Evolutionary conservation across 2,329 filamentous ascomycete species (phyloP).

Genomic region (Ilyonectria mors-panacis): DNA sequence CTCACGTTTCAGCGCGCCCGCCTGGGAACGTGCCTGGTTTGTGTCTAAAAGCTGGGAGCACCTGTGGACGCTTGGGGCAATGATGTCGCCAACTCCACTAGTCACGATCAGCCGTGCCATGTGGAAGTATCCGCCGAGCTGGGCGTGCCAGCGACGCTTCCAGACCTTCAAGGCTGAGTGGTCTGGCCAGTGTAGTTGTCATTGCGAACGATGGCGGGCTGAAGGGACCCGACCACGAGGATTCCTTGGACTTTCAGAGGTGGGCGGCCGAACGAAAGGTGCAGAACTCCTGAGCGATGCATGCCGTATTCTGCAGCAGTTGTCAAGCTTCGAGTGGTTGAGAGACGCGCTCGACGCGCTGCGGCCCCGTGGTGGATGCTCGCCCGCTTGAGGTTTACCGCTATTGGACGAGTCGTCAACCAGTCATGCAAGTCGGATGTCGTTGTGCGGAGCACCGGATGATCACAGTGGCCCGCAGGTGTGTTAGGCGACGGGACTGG

Average conservation of each 20-base stretch:
- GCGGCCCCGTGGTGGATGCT: conserved; percentile 38
- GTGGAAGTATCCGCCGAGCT: conserved; percentile 40
- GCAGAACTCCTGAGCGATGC: conserved; percentile 38
- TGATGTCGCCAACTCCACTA: conserved; percentile 41
- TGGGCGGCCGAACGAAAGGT: not conserved
- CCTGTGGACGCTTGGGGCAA: conserved; percentile 40
- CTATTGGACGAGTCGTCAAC: conserved; percentile 38
- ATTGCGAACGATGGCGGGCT: conserved; percentile 24
- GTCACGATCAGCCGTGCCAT: conserved; percentile 35
- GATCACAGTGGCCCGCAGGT: conserved; percentile 17
- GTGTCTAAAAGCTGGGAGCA: conserved; percentile 26
- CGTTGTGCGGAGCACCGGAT: conserved; percentile 32
- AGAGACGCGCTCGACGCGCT: conserved; percentile 46
- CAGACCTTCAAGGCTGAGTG: conserved; percentile 17
- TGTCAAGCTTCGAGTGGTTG: conserved; percentile 37
- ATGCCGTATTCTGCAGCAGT: conserved; percentile 39
- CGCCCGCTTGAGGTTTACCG: conserved; percentile 30
- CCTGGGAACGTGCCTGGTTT: conserved; percentile 38
- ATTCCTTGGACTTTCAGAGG: not conserved
- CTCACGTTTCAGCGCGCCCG: conserved; percentile 50
- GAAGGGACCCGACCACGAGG: conserved; percentile 19
- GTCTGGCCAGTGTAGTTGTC: conserved; percentile 11
- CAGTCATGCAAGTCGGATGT: conserved; percentile 34
- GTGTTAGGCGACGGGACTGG: conserved; percentile 25
- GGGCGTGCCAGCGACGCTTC: conserved; percentile 37